Percentiles rank a stretch among this genome's conserved stretches.
phyloP scores from a whole-genome alignment of 2,329 filamentous ascomycete genomes.

The Phialocephala sp. region DNA sequence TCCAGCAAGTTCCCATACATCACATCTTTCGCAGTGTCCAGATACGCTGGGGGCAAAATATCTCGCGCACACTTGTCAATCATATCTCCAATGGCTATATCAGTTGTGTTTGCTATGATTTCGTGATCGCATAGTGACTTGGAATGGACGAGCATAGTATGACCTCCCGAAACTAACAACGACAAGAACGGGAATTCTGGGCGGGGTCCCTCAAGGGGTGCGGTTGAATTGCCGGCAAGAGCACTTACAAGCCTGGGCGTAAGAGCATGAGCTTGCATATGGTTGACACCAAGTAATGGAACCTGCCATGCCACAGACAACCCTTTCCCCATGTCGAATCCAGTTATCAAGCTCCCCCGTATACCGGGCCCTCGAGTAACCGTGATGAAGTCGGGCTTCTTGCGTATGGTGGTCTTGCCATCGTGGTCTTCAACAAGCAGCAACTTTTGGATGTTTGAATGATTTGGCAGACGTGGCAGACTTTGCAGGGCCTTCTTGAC shows the following conservation, averaged over 20 bases:
- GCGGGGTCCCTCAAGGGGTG: slow-evolving; percentile 5
- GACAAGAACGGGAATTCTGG: slow-evolving; percentile 85
- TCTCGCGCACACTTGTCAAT: slow-evolving; percentile 85
- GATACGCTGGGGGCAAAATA: slow-evolving; percentile 68
- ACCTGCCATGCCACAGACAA: slow-evolving; percentile 82
- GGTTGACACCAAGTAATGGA: slow-evolving; percentile 85
- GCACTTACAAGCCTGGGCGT: slow-evolving; percentile 80
- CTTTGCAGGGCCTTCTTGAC: slow-evolving; percentile 65
- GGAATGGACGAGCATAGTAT: slow-evolving; percentile 85
- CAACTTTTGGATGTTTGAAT: neutral
- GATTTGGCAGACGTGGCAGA: slow-evolving; percentile 46
- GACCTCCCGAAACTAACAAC: slow-evolving; percentile 88
- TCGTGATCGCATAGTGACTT: slow-evolving; percentile 69
- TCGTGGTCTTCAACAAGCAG: neutral
- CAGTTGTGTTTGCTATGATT: slow-evolving; percentile 74
- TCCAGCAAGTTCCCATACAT: slow-evolving; percentile 87
- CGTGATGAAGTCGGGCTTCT: slow-evolving; percentile 80
- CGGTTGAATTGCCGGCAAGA: slow-evolving; percentile 47
- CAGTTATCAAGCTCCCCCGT: slow-evolving; percentile 76
- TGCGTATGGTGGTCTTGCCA: slow-evolving; percentile 38
- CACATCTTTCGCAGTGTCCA: slow-evolving; percentile 62
- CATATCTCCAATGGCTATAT: slow-evolving; percentile 88
- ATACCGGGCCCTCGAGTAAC: slow-evolving; percentile 93
- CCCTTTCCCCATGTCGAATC: slow-evolving; percentile 85
- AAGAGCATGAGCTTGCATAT: slow-evolving; percentile 96